phyloP scores from a whole-genome alignment of 768 basidiomycete species.

The Stropharia rugosoannulata region DNA sequence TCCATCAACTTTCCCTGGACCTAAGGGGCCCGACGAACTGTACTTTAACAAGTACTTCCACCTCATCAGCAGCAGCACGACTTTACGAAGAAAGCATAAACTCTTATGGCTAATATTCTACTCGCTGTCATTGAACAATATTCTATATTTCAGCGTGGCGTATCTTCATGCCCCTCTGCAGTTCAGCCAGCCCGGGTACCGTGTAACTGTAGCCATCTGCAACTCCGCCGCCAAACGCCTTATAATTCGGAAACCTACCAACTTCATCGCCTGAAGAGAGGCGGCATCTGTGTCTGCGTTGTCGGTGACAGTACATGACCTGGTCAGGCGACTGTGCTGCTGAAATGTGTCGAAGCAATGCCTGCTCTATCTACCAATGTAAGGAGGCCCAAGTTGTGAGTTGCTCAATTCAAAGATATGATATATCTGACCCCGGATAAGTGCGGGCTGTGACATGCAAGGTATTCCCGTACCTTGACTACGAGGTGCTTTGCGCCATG shows the following conservation, averaged over 20 bases:
- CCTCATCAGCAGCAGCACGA: constrained; percentile 84
- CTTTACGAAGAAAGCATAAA: constrained; percentile 75
- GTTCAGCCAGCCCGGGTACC: constrained; percentile 72
- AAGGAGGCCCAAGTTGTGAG: constrained; percentile 71
- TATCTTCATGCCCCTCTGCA: constrained; percentile 28
- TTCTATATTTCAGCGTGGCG: background rate
- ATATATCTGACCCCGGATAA: constrained; percentile 90
- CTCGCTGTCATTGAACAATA: constrained; percentile 73
- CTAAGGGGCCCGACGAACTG: constrained; percentile 74
- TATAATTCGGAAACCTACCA: constrained; percentile 90
- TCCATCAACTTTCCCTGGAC: constrained; percentile 76
- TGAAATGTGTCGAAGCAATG: constrained; percentile 75
- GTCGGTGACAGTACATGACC: constrained; percentile 75
- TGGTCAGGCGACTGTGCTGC: constrained; percentile 85
- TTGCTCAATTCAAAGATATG: constrained; percentile 62
- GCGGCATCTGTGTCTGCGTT: constrained; percentile 63
- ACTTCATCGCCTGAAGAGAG: constrained; percentile 25
- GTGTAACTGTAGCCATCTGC: constrained; percentile 85
- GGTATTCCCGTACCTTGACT: constrained; percentile 81
- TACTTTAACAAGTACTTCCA: constrained; percentile 95
- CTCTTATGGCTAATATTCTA: constrained; percentile 85
- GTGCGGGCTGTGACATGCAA: constrained; percentile 85
- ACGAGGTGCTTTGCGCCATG: constrained; percentile 87
- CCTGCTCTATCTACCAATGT: constrained; percentile 60
- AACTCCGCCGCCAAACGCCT: constrained; percentile 82